Base-by-base conservation (phyloP, 2,329 filamentous ascomycete genomes). In the Phaeosphaeriaceae sp. region DNA sequence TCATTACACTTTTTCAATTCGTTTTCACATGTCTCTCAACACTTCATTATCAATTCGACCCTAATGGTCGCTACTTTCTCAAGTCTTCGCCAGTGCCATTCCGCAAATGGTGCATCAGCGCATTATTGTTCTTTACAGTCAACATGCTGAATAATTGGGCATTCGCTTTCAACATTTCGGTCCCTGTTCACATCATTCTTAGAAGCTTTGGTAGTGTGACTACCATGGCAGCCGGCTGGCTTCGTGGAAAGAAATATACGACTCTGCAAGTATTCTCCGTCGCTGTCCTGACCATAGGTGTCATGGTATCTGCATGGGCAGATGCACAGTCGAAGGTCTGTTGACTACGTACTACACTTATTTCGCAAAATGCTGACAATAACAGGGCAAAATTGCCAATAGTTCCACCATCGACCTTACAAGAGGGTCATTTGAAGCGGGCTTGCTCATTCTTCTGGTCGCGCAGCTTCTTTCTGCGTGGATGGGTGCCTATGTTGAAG, bases 91-190 rank as follows among this genome's bases (percentile, higher is more conserved):
- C 88, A 52, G 92, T 98, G 3, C 95, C 95, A 0, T 82, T 98
- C 55, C 85, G 85, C 49, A 91, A 92, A 74, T 98, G 95, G 94
- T 75, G 92, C 51, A 83, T 94, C 71, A 97, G 97, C 74, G 97
- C 97, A 44, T 82, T 91, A 3, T 86, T 97, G 68, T 98, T 98
- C 80, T 95, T 97, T 77, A 86, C 87, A 62, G 95, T 99, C 79
- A 99, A 98, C 71, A 88, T 98, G 58, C 81, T 99, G 73, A 99
- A 99, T 80, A 99, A 99, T 72, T 94, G 94, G 83, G 95, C 94
- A 7, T 99, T 99, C 78, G 94, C 93, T 63, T 99, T 97, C 80
- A 89, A 93, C 69, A 98, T 99, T 56, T 97, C 93, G 7, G 93
- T 99, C 0, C 95, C 95, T 1, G 89, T 99, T 50, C 95, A 99